phyloP scores from a whole-genome alignment of 2,329 filamentous ascomycete genomes.

The Westerdykella aurantiaca region DNA sequence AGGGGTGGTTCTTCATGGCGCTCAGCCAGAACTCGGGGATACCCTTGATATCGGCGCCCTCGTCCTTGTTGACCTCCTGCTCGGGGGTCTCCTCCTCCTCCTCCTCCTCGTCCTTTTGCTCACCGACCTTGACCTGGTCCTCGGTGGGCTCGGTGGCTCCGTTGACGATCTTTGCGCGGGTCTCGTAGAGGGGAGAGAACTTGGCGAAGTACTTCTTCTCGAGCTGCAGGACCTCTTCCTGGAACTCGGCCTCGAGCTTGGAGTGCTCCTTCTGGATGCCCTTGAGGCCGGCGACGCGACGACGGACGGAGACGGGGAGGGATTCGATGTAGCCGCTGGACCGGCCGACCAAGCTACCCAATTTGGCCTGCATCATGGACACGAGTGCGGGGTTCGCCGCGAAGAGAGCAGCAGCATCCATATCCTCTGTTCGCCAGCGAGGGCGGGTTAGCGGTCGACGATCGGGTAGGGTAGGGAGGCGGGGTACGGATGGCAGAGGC shows the following conservation, averaged over 20 bases:
- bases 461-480: conserved; percentile 25
- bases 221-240: conserved; percentile 93
- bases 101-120: conserved; percentile 69
- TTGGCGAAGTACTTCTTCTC: conserved; percentile 99
- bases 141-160: conserved; percentile 79
- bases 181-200: conserved; percentile 95
- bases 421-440: conserved; percentile 61
- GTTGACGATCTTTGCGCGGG: conserved; percentile 89
- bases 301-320: conserved; percentile 80
- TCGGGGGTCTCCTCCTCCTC: conserved; percentile 50
- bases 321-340: conserved; percentile 98
- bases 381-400: conserved; percentile 92
- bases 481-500: conserved; percentile 11
- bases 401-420: conserved; percentile 91
- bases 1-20: conserved; percentile 99
- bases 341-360: conserved; percentile 84
- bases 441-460: conserved; percentile 35
- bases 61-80: conserved; percentile 55
- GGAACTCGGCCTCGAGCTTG: conserved; percentile 96
- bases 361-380: conserved; percentile 95
- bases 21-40: conserved; percentile 99
- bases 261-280: conserved; percentile 98
- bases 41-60: conserved; percentile 57
- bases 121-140: conserved; percentile 78
- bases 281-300: conserved; percentile 90